Percentiles rank a stretch among this genome's conserved stretches.
Evolutionary conservation across 1,139 yeast species (phyloP).

Genomic region (Suzukiozyma palmioleophila): DNA sequence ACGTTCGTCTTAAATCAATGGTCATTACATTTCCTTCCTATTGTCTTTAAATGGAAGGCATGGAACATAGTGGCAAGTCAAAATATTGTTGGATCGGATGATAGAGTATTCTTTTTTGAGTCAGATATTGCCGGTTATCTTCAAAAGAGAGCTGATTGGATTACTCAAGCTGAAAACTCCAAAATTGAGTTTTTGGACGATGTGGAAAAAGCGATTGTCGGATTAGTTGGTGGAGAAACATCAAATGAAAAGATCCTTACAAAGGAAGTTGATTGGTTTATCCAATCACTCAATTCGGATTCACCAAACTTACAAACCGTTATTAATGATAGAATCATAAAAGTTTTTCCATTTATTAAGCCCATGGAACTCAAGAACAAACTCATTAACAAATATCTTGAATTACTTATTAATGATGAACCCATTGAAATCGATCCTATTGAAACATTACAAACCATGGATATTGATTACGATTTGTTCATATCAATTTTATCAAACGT

Average conservation of each 20-base stretch:
- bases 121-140: slow-evolving; percentile 27
- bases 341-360: slow-evolving; percentile 51
- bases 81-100: slow-evolving; percentile 24
- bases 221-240: slow-evolving; percentile 44
- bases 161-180: slow-evolving; percentile 39
- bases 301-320: slow-evolving; percentile 45
- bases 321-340: slow-evolving; percentile 50
- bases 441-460: slow-evolving; percentile 45
- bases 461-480: slow-evolving; percentile 44
- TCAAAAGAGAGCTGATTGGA: slow-evolving; percentile 39
- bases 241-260: slow-evolving; percentile 45
- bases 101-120: slow-evolving; percentile 26
- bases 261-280: slow-evolving; percentile 59
- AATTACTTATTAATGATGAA: slow-evolving; percentile 41
- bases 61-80: slow-evolving; percentile 30
- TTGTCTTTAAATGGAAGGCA: slow-evolving; percentile 28
- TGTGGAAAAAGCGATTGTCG: slow-evolving; percentile 53
- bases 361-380: slow-evolving; percentile 52
- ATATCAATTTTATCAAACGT: slow-evolving; percentile 47
- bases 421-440: slow-evolving; percentile 48
- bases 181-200: slow-evolving; percentile 44
- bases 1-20: slow-evolving; percentile 43
- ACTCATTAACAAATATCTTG: slow-evolving; percentile 58
- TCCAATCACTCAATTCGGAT: slow-evolving; percentile 43
- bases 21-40: slow-evolving; percentile 29